Percentiles rank a stretch among this genome's conserved stretches.
phyloP scores from a whole-genome alignment of 495 filamentous ascomycete species.

The Podospora conica region DNA sequence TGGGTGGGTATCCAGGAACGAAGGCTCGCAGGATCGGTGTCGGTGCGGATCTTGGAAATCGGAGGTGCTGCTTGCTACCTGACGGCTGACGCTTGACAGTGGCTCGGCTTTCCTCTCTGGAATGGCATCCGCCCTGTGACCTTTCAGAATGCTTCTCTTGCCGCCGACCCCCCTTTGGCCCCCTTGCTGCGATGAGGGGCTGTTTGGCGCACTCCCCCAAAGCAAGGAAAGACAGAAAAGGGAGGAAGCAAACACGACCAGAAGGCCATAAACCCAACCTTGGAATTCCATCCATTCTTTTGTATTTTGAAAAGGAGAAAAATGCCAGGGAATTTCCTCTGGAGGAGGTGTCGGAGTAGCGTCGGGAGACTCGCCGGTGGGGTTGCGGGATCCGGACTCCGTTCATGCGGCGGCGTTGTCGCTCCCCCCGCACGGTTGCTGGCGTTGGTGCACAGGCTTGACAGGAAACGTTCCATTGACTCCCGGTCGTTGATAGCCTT shows the following conservation, averaged over 20 bases:
- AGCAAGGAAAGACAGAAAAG: background rate
- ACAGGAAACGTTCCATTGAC: too few species aligned
- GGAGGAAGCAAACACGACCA: background rate
- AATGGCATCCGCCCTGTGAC: constrained; percentile 20
- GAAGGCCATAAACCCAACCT: background rate
- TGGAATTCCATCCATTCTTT: background rate
- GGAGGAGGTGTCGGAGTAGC: too few species aligned
- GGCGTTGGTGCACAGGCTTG: background rate
- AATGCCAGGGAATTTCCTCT: too few species aligned
- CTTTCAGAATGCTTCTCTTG: constrained; percentile 41
- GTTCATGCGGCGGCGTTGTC: background rate
- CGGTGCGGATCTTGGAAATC: background rate
- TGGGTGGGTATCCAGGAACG: background rate
- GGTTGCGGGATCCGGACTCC: background rate
- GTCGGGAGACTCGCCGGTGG: background rate
- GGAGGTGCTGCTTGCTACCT: constrained; percentile 3
- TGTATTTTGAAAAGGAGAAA: too few species aligned
- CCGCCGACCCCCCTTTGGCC: constrained; percentile 23
- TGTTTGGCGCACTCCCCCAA: constrained; percentile 8
- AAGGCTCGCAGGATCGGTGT: background rate
- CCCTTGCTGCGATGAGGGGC: constrained; percentile 10
- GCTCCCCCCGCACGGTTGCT: background rate
- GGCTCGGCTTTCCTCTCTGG: constrained; percentile 2
- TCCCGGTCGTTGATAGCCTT: background rate
- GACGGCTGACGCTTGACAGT: background rate